Evolutionary conservation across 345 rosid species (phyloP).

Genomic region (Streptanthus diversifolius): DNA sequence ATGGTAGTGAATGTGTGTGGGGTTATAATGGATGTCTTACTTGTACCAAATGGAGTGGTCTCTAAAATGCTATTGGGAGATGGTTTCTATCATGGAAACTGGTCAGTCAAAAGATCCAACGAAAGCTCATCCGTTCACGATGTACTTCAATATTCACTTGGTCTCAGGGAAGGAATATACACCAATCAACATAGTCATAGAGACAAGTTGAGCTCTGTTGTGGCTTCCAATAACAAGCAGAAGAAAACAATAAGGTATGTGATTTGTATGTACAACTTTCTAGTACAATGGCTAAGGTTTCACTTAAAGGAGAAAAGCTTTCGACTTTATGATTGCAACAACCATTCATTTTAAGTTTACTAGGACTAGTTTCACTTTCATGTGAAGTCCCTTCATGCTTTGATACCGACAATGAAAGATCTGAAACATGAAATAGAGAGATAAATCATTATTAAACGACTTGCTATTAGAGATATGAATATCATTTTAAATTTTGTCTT

Average conservation of each 20-base stretch:
- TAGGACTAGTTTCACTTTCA: conserved; percentile 7
- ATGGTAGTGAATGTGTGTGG: neutral
- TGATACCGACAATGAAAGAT: neutral
- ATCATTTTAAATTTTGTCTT: neutral
- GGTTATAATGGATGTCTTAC: conserved; percentile 29
- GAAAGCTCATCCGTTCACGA: conserved; percentile 1
- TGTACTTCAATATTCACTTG: conserved; percentile 16
- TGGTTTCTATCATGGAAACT: conserved; percentile 32
- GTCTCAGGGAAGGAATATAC: conserved; percentile 15
- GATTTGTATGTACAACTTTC: neutral
- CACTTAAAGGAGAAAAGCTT: conserved; percentile 7
- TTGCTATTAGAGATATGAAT: neutral
- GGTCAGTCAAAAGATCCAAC: conserved; percentile 29
- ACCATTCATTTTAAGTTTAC: conserved; percentile 1
- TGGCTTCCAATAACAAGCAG: conserved; percentile 23
- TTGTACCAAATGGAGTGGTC: conserved; percentile 26
- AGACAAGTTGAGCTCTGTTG: conserved; percentile 5
- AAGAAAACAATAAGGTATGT: neutral
- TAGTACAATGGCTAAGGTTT: neutral
- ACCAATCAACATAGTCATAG: conserved; percentile 1
- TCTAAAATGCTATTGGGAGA: conserved; percentile 28
- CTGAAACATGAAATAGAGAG: neutral
- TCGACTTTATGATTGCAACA: conserved; percentile 9
- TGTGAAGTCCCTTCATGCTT: conserved; percentile 5
- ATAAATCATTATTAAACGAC: neutral